These are phyloP conservation scores for Breynia disticha DNA, from an alignment of 441 rosid genomes.

Conservation along the genomic window DNA sequence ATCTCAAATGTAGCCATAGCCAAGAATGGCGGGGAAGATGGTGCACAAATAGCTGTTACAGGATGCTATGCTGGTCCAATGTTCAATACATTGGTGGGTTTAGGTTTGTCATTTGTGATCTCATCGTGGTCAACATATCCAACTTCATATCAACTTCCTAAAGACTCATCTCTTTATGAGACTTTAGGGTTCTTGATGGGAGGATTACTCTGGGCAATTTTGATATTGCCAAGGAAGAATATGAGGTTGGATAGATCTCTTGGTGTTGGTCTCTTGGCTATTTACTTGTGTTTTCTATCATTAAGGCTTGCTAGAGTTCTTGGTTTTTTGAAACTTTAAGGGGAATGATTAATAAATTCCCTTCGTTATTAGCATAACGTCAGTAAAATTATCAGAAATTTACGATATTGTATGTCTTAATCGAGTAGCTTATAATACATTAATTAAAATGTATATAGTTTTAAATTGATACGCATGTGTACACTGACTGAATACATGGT, in stretches of 20 bases:
- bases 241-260: constrained; percentile 58
- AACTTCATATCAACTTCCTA: constrained; percentile 36
- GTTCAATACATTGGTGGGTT: constrained; percentile 65
- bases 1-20: constrained; percentile 75
- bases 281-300: constrained; percentile 57
- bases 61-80: constrained; percentile 92
- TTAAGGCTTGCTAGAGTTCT: constrained; percentile 32
- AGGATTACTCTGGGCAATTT: constrained; percentile 74
- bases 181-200: constrained; percentile 53
- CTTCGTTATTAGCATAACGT: too few species aligned
- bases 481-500: too few species aligned
- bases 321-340: constrained; percentile 18
- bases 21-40: constrained; percentile 56
- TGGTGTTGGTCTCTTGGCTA: constrained; percentile 59
- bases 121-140: constrained; percentile 56
- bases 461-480: too few species aligned
- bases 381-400: too few species aligned
- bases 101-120: constrained; percentile 61
- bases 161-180: constrained; percentile 53
- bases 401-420: too few species aligned
- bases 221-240: constrained; percentile 53
- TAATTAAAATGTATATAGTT: too few species aligned
- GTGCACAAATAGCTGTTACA: constrained; percentile 69
- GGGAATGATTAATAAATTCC: background rate
- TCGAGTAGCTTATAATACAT: too few species aligned